Evolutionary conservation across 805 yeast genomes (phyloP).

Genomic region (Clavispora fructus): DNA sequence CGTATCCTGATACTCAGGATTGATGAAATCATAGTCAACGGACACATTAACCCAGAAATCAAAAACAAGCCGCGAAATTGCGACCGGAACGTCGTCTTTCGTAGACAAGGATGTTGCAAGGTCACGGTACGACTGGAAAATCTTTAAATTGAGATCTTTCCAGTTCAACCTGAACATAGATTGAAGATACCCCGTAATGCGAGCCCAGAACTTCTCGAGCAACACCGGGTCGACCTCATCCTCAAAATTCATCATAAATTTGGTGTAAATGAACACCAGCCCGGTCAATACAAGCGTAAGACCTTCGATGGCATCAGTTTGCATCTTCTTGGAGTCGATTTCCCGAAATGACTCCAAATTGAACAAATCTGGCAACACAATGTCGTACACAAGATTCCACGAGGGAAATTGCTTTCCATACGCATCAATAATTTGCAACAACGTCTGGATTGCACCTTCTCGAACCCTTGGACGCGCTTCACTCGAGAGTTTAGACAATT

Average conservation of each 20-base stretch:
- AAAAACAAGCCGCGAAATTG: constrained; percentile 37
- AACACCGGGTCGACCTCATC: constrained; percentile 12
- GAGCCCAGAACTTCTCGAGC: constrained; percentile 46
- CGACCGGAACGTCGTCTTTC: constrained; percentile 6
- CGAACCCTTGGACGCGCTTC: constrained; percentile 76
- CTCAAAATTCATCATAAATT: constrained; percentile 40
- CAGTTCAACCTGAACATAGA: constrained; percentile 35
- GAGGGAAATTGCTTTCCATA: constrained; percentile 36
- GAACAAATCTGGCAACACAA: constrained; percentile 57
- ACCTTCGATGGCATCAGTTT: constrained; percentile 55
- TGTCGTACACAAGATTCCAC: constrained; percentile 65
- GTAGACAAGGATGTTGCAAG: constrained; percentile 34
- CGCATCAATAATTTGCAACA: constrained; percentile 56
- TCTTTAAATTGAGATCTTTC: constrained; percentile 48
- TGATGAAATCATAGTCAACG: constrained; percentile 36
- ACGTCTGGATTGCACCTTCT: constrained; percentile 85
- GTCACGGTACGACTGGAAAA: constrained; percentile 51
- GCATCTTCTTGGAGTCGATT: constrained; percentile 9
- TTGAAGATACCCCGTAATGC: constrained; percentile 46
- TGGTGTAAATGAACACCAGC: constrained; percentile 52
- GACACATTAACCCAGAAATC: constrained; percentile 46
- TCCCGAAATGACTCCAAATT: constrained; percentile 6
- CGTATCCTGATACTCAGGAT: constrained; percentile 54
- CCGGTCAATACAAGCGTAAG: constrained; percentile 60
- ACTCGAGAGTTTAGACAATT: constrained; percentile 56